Conservation (phyloP, 2,329 filamentous ascomycete genomes). For the Colletotrichum coccodes region DNA sequence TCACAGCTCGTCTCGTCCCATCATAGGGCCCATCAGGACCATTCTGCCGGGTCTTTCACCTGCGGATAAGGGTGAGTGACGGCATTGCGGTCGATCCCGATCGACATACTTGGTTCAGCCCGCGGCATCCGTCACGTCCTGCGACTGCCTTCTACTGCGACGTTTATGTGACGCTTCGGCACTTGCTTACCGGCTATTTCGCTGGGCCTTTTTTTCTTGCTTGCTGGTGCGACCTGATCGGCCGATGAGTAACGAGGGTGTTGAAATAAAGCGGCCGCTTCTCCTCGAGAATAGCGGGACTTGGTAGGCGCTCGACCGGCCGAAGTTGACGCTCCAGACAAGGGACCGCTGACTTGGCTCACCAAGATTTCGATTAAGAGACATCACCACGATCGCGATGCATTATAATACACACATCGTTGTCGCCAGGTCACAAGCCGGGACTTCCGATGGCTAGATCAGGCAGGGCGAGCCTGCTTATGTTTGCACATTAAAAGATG, state of each 20-base stretch:
- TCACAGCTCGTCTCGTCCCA: neutral
- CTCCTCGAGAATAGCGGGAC: neutral
- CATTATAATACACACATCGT: neutral
- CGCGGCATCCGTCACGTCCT: neutral
- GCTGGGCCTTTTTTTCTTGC: neutral
- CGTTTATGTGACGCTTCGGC: neutral
- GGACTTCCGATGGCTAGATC: constrained; percentile 8
- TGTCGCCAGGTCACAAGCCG: constrained; percentile 2
- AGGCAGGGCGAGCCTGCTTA: neutral
- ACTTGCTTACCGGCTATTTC: neutral
- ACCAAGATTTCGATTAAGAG: neutral
- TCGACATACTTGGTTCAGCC: constrained; percentile 6
- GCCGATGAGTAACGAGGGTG: neutral
- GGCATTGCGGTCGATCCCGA: constrained; percentile 29
- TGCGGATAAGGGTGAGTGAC: constrained; percentile 10
- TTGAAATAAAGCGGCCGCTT: constrained; percentile 22
- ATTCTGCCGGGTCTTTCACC: constrained; percentile 1
- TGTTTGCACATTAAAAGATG: neutral
- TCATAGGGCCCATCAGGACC: constrained; percentile 10
- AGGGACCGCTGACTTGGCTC: neutral
- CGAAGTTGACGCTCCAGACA: neutral
- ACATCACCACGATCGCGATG: constrained; percentile 9
- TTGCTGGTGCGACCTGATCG: constrained; percentile 12
- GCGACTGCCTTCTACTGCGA: neutral
- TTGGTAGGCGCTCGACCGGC: neutral